phyloP scores from a whole-genome alignment of 2,329 filamentous ascomycete genomes.

The Juglanconis oblonga region DNA sequence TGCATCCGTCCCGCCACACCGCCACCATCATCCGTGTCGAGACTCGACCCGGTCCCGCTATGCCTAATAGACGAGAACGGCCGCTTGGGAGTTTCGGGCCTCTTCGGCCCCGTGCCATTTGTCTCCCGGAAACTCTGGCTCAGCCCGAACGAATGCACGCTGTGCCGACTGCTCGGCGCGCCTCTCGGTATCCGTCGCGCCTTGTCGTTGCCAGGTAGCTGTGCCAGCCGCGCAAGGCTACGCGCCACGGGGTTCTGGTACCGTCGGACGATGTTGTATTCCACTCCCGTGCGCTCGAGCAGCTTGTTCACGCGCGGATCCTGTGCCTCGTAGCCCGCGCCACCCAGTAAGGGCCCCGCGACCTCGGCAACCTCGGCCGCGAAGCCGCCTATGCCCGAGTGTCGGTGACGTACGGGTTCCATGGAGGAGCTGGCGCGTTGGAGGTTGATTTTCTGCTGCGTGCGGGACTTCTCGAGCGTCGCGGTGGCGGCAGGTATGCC shows the following conservation, averaged over 20 bases:
- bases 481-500: conserved; percentile 35
- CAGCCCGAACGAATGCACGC: conserved; percentile 30
- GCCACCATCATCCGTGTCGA: conserved; percentile 42
- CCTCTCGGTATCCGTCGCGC: conserved; percentile 44
- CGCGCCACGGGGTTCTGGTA: conserved; percentile 69
- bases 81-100: conserved; percentile 15
- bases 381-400: conserved; percentile 26
- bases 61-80: conserved; percentile 17
- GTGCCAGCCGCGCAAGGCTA: conserved; percentile 53
- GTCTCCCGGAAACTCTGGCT: conserved; percentile 35
- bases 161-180: conserved; percentile 21
- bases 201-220: conserved; percentile 51
- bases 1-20: conserved; percentile 28
- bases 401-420: conserved; percentile 58
- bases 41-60: conserved; percentile 36
- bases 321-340: conserved; percentile 53
- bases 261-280: conserved; percentile 71
- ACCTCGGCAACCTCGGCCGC: conserved; percentile 36
- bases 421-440: conserved; percentile 71
- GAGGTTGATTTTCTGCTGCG: conserved; percentile 73
- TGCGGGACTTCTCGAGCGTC: conserved; percentile 59
- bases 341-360: conserved; percentile 47
- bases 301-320: conserved; percentile 64
- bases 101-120: neutral
- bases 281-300: conserved; percentile 67